Percentiles rank a stretch among this genome's conserved stretches.
phyloP scores from a whole-genome alignment of 305 asterid genomes.

The Solanum chacoense region DNA sequence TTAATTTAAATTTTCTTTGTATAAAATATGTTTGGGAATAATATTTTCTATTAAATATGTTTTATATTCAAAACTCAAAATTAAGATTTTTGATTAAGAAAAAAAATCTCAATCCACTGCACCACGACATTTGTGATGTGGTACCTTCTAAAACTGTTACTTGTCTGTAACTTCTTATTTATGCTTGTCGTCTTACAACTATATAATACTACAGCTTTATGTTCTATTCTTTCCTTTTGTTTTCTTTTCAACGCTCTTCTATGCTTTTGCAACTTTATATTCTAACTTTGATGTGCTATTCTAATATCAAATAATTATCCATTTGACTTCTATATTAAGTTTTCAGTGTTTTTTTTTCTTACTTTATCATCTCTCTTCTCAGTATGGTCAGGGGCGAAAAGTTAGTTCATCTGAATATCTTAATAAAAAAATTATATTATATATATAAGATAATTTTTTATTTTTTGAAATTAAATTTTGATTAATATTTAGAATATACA shows the following conservation, averaged over 20 bases:
- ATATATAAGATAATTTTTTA: background rate
- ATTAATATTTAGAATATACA: background rate
- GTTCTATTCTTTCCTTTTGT: background rate
- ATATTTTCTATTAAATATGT: too few species aligned
- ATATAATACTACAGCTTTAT: background rate
- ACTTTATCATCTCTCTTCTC: background rate
- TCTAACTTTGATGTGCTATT: background rate
- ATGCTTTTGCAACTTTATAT: background rate
- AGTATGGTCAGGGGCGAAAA: background rate
- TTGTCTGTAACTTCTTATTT: background rate
- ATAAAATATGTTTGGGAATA: fast-evolving
- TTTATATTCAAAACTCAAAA: too few species aligned
- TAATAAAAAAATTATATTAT: too few species aligned
- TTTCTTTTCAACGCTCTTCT: background rate
- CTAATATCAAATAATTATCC: background rate
- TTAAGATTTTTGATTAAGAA: fast-evolving
- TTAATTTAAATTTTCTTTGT: background rate
- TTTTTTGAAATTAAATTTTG: background rate
- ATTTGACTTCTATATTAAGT: background rate
- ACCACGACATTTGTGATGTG: background rate
- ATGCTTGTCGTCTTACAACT: background rate
- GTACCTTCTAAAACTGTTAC: background rate
- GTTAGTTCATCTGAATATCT: too few species aligned
- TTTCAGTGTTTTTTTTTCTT: background rate
- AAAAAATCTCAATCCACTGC: fast-evolving